Evolutionary conservation across 1,284 basidiomycete genomes (phyloP), one percentile per base, ranked within the genome.

Genomic region (Moesziomyces parantarcticus): DNA sequence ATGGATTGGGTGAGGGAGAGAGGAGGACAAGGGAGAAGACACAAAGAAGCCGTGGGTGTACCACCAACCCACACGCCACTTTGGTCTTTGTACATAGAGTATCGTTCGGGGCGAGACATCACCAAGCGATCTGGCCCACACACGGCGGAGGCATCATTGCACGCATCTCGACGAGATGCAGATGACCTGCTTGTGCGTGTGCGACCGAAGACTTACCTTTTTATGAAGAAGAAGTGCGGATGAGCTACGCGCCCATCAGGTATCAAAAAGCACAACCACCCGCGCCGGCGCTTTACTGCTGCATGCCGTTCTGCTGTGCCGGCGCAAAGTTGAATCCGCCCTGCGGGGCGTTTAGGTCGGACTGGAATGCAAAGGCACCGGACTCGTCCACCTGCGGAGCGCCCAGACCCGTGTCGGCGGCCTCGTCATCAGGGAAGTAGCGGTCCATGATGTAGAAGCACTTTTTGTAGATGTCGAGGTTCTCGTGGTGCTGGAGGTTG

Each of bases 401-500:
- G 46, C 87, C 88, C 76, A 93, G 91, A 47, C 89, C 92, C 48
- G 91, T 90, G 34, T 80, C 80, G 49, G 72, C 73, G 71, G 86
- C 87, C 68, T 87, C 87, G 76, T 88, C 83, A 50, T 84, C 83
- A 20, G 83, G 81, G 79, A 83, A 84, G 74, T 84, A 83, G 71
- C 81, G 80, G 78, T 83, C 81, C 81, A 83, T 83, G 84, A 98
- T 97, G 86, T 94, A 96, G 89, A 97, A 99, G 68, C 95, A 96
- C 88, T 99, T 99, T 89, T 97, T 98, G 88, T 99, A 88, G 82
- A 99, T 99, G 83, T 99, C 96, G 85, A 98, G 86, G 86, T 98
- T 99, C 87, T 99, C 96, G 86, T 99, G 97, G 86, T 97, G 94
- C 86, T 99, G 97, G 69, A 99, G 89, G 86, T 97, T 96, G 88